phyloP scores from a whole-genome alignment of 2,329 filamentous ascomycete genomes.

The Penicillium sp. region DNA sequence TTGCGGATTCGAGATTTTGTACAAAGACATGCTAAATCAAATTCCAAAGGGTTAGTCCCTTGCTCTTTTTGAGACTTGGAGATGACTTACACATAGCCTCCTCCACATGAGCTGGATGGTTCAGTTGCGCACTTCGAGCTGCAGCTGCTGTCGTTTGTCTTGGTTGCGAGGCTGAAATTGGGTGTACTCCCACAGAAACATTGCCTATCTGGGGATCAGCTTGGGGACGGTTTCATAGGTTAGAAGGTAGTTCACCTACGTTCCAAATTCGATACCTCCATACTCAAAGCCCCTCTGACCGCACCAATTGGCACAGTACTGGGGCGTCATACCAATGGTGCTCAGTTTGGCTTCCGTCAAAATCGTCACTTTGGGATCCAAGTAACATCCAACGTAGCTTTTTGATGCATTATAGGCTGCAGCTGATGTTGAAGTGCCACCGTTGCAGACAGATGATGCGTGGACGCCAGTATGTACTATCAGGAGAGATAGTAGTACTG shows the following conservation, averaged over 20 bases:
- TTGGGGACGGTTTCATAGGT: neutral
- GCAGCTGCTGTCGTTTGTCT: slow-evolving; percentile 11
- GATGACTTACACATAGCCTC: slow-evolving; percentile 5
- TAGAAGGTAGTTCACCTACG: neutral
- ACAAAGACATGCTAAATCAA: slow-evolving; percentile 1
- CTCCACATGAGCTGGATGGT: slow-evolving; percentile 12
- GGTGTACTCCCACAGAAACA: slow-evolving; percentile 2
- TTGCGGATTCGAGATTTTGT: slow-evolving; percentile 1
- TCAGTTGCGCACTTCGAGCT: slow-evolving; percentile 9
- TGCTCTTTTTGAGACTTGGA: neutral
- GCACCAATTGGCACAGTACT: slow-evolving; percentile 14
- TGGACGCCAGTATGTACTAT: neutral
- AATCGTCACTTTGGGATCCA: slow-evolving; percentile 10
- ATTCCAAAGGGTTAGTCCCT: neutral
- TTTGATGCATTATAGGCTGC: slow-evolving; percentile 2
- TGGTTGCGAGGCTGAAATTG: slow-evolving; percentile 2
- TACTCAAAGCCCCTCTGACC: slow-evolving; percentile 9
- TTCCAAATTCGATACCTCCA: slow-evolving; percentile 12
- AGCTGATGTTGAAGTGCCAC: neutral
- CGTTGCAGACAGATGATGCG: neutral
- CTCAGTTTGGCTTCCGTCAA: slow-evolving; percentile 11
- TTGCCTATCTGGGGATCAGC: neutral
- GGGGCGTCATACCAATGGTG: slow-evolving; percentile 13
- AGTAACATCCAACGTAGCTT: slow-evolving; percentile 12
- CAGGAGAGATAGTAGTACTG: neutral